Percentiles rank a stretch among this genome's conserved stretches.
Conservation (phyloP, 2,329 filamentous ascomycete species). For the Hypoxylon sp. region DNA sequence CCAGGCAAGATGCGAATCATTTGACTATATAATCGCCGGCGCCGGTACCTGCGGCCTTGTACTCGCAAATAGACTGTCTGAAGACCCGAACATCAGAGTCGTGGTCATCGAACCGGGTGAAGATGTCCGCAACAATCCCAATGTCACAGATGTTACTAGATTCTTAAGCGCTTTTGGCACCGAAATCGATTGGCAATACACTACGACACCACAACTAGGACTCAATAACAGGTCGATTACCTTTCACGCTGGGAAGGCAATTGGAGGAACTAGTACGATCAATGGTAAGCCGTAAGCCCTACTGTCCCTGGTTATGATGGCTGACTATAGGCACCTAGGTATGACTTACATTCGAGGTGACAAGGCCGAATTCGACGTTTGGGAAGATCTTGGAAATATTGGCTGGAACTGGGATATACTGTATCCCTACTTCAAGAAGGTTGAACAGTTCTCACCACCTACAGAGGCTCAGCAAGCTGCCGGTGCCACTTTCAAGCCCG, state of each 20-base stretch:
- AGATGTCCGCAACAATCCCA: constrained; percentile 55
- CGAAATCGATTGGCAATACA: constrained; percentile 56
- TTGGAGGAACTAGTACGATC: constrained; percentile 59
- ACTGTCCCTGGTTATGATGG: constrained; percentile 24
- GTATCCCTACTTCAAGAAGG: constrained; percentile 63
- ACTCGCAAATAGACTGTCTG: constrained; percentile 57
- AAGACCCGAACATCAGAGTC: constrained; percentile 54
- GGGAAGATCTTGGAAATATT: constrained; percentile 60
- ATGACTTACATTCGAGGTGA: constrained; percentile 64
- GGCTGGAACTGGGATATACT: constrained; percentile 64
- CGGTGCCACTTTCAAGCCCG: constrained; percentile 56
- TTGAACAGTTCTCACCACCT: constrained; percentile 57
- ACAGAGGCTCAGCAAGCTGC: constrained; percentile 53
- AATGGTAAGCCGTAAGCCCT: constrained; percentile 54
- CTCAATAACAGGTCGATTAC: constrained; percentile 54
- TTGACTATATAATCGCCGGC: constrained; percentile 59
- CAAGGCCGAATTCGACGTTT: constrained; percentile 59
- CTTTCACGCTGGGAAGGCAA: constrained; percentile 57
- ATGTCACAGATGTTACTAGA: constrained; percentile 52
- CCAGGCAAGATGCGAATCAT: constrained; percentile 44
- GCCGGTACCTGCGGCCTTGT: constrained; percentile 57
- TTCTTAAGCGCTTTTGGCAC: constrained; percentile 51
- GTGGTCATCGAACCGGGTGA: constrained; percentile 58
- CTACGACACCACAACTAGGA: constrained; percentile 52
- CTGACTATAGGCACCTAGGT: constrained; percentile 48